phyloP scores from a whole-genome alignment of 1,284 basidiomycete species.

The Meripilus lineatus region DNA sequence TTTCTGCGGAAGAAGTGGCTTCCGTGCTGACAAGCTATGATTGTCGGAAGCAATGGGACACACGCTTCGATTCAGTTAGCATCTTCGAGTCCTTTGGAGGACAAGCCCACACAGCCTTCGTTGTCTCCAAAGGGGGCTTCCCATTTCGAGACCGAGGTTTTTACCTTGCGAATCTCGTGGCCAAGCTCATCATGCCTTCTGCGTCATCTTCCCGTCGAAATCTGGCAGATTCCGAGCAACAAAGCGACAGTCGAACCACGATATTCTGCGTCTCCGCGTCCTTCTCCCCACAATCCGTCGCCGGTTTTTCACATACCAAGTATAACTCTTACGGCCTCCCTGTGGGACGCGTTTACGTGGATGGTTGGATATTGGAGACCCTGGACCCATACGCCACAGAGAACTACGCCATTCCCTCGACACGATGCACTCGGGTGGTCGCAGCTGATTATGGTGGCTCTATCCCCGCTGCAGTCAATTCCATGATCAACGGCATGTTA shows the following conservation, averaged over 20 bases:
- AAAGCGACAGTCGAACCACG: slow-evolving; percentile 39
- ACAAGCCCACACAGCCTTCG: slow-evolving; percentile 66
- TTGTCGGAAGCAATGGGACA: slow-evolving; percentile 82
- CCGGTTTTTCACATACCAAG: slow-evolving; percentile 56
- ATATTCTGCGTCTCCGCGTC: slow-evolving; percentile 78
- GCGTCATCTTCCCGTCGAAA: slow-evolving; percentile 28
- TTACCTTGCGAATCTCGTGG: slow-evolving; percentile 73
- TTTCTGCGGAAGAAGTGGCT: slow-evolving; percentile 89
- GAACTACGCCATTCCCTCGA: slow-evolving; percentile 93
- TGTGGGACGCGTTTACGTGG: slow-evolving; percentile 80
- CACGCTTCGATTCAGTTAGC: slow-evolving; percentile 67
- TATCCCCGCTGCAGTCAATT: slow-evolving; percentile 84
- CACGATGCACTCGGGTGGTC: slow-evolving; percentile 83
- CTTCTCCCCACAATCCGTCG: slow-evolving; percentile 60
- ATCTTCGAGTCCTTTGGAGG: slow-evolving; percentile 81
- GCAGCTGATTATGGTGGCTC: slow-evolving; percentile 89
- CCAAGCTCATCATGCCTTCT: slow-evolving; percentile 45
- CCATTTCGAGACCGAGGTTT: slow-evolving; percentile 91
- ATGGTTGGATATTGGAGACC: slow-evolving; percentile 97
- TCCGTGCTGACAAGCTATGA: slow-evolving; percentile 68
- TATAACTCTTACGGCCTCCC: slow-evolving; percentile 79
- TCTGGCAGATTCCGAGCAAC: slow-evolving; percentile 25
- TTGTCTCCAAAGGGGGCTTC: slow-evolving; percentile 74
- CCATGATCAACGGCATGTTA: slow-evolving; percentile 78
- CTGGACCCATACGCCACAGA: slow-evolving; percentile 95